phyloP scores from a whole-genome alignment of 179 eudicot species.

The Sideroxylon spinosum region DNA sequence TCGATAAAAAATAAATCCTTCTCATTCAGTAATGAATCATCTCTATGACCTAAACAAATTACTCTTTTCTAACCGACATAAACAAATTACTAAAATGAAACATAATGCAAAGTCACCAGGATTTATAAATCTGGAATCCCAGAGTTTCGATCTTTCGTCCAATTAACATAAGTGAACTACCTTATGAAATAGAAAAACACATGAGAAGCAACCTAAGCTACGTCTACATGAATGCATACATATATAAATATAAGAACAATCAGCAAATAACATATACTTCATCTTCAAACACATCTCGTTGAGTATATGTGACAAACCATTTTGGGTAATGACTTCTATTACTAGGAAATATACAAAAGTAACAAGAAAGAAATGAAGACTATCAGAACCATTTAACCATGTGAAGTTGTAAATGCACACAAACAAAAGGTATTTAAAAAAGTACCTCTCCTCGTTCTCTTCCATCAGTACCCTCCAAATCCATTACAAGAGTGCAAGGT shows the following conservation, averaged over 20 bases:
- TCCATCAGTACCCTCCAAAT: slow-evolving; percentile 78
- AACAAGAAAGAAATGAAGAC: neutral
- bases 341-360: neutral
- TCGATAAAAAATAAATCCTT: too few species aligned
- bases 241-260: neutral
- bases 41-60: too few species aligned
- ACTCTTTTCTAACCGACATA: too few species aligned
- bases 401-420: neutral
- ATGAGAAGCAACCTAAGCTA: too few species aligned
- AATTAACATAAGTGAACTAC: too few species aligned
- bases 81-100: too few species aligned
- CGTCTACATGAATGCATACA: neutral
- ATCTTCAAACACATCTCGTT: neutral
- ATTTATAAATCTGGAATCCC: too few species aligned
- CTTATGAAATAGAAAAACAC: neutral
- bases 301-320: neutral
- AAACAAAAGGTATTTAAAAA: neutral
- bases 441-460: slow-evolving; percentile 77
- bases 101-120: too few species aligned
- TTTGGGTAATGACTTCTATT: neutral
- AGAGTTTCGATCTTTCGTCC: too few species aligned
- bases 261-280: neutral
- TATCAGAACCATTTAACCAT: neutral
- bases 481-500: slow-evolving; percentile 71
- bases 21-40: too few species aligned